These are phyloP conservation scores for Zasmidium cellare DNA, from an alignment of 2,329 filamentous ascomycete genomes.

Conservation along the genomic window DNA sequence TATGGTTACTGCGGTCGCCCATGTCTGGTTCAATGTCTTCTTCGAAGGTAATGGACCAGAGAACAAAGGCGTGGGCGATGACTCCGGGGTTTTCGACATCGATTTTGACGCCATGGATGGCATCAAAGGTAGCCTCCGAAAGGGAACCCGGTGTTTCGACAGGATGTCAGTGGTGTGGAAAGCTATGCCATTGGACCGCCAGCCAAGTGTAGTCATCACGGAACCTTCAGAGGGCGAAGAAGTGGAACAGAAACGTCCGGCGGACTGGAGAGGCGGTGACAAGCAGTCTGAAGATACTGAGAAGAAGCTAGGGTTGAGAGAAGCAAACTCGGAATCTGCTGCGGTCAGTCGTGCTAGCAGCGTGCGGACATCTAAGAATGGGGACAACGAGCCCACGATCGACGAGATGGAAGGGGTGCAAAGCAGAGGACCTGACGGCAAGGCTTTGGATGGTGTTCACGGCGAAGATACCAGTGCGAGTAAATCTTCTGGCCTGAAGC, in stretches of 20 bases:
- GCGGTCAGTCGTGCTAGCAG: slow-evolving; percentile 74
- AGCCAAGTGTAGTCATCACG: slow-evolving; percentile 51
- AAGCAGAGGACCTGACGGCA: slow-evolving; percentile 18
- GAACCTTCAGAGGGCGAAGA: slow-evolving; percentile 68
- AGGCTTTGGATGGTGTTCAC: slow-evolving; percentile 2
- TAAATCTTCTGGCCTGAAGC: background rate
- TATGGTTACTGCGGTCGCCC: slow-evolving; percentile 89
- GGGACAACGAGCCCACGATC: slow-evolving; percentile 26
- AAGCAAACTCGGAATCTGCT: slow-evolving; percentile 63
- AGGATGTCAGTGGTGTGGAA: slow-evolving; percentile 84
- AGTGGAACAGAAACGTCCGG: slow-evolving; percentile 67
- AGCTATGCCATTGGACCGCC: slow-evolving; percentile 31
- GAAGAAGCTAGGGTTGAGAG: slow-evolving; percentile 68
- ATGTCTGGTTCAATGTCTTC: slow-evolving; percentile 95
- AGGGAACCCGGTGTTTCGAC: slow-evolving; percentile 81
- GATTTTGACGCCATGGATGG: slow-evolving; percentile 85
- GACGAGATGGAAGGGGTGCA: slow-evolving; percentile 30
- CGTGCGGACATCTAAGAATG: slow-evolving; percentile 37
- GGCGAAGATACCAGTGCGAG: background rate
- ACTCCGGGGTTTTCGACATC: slow-evolving; percentile 70
- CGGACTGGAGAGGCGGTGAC: slow-evolving; percentile 71
- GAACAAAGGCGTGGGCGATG: slow-evolving; percentile 62
- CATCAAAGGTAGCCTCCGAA: slow-evolving; percentile 83
- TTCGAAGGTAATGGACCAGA: slow-evolving; percentile 83
- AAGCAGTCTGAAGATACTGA: slow-evolving; percentile 38